Base-by-base conservation (phyloP, 2,329 filamentous ascomycete genomes). In the Sarocladiaceae sp. region DNA sequence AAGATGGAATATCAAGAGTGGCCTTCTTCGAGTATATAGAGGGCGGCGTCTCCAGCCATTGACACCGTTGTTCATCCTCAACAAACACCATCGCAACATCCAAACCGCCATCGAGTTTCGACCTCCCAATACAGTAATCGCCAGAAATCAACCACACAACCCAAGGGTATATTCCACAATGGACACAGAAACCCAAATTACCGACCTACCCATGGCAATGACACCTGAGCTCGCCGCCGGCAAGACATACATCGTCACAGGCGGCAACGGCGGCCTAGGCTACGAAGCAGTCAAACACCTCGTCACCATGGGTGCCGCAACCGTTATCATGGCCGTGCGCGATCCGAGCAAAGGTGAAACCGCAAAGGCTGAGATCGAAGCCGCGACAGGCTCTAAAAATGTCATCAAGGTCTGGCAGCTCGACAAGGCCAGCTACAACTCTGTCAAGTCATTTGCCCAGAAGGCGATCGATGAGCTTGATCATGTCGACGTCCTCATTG, bases 311-410 rank as follows among this genome's bases (percentile, higher is more conserved):
- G 61, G 65, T 3, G 71, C 71, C 6, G 56, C 60, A 18, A 68
- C 66, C 22, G 66, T 78, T 15, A 71, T 78, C 31, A 59, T 78
- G 15, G 73, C 65, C 29, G 68, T 68, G 15, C 71, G 75, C 35
- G 63, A 59, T 35, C 47, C 67, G 1, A 61, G 65, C 2, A 73
- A 72, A 47, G 76, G 70, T 36, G 63, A 74, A 18, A 65, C 60
- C 1, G 75, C 77, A 26, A 64, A 65, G 51, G 54, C 52, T 3
- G 62, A 68, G 12, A 70, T 73, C 20, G 64, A 69, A 26, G 59
- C 58, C 6, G 56, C 60, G 2, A 71, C 62, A 0, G 37, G 52
- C 1, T 56, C 55, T 23, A 49, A 55, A 0, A 20, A 28, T 12
- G 47, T 50, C 29, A 50, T 54, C 52, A 17, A 51, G 22, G 52